Evolutionary conservation across 768 basidiomycete genomes (phyloP), one percentile per base, ranked within the genome.

Genomic region (Rickenella mellea): DNA sequence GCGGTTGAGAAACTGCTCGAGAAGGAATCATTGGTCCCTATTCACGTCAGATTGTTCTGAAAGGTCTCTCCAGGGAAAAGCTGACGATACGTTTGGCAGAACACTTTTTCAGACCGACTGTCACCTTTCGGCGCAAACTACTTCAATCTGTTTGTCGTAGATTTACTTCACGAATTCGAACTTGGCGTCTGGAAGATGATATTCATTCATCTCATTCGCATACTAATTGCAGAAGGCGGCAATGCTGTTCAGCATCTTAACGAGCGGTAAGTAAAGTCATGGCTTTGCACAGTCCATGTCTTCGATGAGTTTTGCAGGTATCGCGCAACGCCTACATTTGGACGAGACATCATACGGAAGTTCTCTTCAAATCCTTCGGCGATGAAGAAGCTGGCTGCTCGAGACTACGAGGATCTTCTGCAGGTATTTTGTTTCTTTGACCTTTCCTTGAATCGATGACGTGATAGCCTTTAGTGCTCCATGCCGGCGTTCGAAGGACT

Each of bases 401-500:
- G 48, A 7, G 49, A 50, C 33, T 50, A 30, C 25, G 43, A 50
- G 21, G 49, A 50, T 22, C 42, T 50, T 9, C 30, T 50, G 5
- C 49, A 48, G 38, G 49, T 50, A 15, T 3, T 42, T 36, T 24
- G 7, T 4, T n/a, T 3, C 5, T 19, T n/a, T n/a, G n/a, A 32
- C n/a, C 30, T 32, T 7, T n/a, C 30, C 3, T 14, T 14, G 5
- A 5, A 32, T 32, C 30, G 30, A 7, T 32, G n/a, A n/a, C n/a
- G n/a, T 32, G 30, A 32, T 7, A 3, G n/a, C 30, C 20, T 32
- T 32, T 19, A 67, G 65, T 64, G 63, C 38, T 49, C 62, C 0
- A 54, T 68, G 2, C 66, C 68, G 0, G 61, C 53, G 0, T 67
- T 69, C 26, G 63, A 71, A 5, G 65, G 60, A 2, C 54, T 72